Evolutionary conservation across 73 alveolate species (phyloP).

Genomic region (Paramecium pentaurelia): DNA sequence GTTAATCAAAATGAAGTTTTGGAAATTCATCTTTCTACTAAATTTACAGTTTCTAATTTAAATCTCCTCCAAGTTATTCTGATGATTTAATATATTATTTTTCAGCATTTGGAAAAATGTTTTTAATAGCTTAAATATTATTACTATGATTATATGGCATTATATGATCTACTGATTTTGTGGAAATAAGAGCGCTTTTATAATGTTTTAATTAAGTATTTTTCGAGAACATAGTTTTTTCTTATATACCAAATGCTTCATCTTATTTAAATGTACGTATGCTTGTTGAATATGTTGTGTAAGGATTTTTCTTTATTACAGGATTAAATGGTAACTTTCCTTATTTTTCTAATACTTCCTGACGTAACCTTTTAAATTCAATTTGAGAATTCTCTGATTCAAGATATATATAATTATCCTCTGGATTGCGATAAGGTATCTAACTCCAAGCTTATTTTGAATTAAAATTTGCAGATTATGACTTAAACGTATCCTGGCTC

Average conservation of each 20-base stretch:
- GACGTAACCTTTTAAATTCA: neutral
- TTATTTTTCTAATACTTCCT: neutral
- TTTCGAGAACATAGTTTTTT: constrained; percentile 40
- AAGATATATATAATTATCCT: neutral
- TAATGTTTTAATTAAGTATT: constrained; percentile 26
- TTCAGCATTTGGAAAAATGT: neutral
- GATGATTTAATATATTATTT: neutral
- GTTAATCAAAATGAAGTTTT: neutral
- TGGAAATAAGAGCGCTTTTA: constrained; percentile 2
- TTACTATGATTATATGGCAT: constrained; percentile 59
- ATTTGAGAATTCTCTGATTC: neutral
- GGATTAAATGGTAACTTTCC: constrained; percentile 12
- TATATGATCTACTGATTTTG: constrained; percentile 46
- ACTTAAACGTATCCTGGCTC: neutral
- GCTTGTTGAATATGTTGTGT: neutral
- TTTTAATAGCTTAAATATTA: neutral
- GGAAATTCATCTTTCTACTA: neutral
- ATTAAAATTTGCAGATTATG: neutral
- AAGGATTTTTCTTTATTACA: neutral
- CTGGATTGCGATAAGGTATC: constrained; percentile 8
- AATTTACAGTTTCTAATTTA: neutral
- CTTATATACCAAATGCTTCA: constrained; percentile 32
- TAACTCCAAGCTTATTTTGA: neutral
- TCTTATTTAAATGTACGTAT: constrained; percentile 44
- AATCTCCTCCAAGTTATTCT: neutral